Evolutionary conservation across 2,329 filamentous ascomycete genomes (phyloP), one percentile per base, ranked within the genome.

Genomic region (Aspergillus latus): DNA sequence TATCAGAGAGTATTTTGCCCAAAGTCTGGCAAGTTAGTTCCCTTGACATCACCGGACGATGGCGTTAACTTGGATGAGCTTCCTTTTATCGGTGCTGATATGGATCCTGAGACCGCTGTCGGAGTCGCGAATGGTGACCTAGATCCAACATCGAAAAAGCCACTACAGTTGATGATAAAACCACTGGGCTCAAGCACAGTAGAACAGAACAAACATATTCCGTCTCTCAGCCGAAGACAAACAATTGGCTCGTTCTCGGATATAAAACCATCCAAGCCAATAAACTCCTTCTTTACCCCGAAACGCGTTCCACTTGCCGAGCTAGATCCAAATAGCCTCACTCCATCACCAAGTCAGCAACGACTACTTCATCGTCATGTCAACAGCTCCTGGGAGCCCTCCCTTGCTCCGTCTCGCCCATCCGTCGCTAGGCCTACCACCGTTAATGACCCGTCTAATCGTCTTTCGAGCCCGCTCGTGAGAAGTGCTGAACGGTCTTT

Each of bases 1-100:
- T 89, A 97, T 68, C 94, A 97, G 76, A 89, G 94, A 75, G 93
- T 97, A 2, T 99, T 90, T 72, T 97, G 93, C 70, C 92, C 93
- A 0, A 77, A 80, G 37, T 80, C 82, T 42, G 80, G 87, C 56
- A 78, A 85, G 59, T 74, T 97, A 44, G 89, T 96, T 40, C 86
- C 91, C 58, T 80, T 96, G 57, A 94, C 86, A 1, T 79, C 85
- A 11, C 82, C 88, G 0, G 83, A 85, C 0, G 76, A 82, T 5
- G 84, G 84, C 4, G 71, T 91, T 21, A 83, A 86, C 26, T 77
- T 87, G 0, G 83, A 86, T 8, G 83, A 88, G 42, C 87, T 96
- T 81, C 83, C 88, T 1, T 97, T 88, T 66, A 90, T 99, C 61
- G 95, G 94, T 30, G 78, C 82, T 16, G 80, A 85, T 62, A 83